These are phyloP conservation scores for Ampelocalamus luodianensis DNA, from an alignment of 176 grass and related monocot genomes.

Conservation along the genomic window DNA sequence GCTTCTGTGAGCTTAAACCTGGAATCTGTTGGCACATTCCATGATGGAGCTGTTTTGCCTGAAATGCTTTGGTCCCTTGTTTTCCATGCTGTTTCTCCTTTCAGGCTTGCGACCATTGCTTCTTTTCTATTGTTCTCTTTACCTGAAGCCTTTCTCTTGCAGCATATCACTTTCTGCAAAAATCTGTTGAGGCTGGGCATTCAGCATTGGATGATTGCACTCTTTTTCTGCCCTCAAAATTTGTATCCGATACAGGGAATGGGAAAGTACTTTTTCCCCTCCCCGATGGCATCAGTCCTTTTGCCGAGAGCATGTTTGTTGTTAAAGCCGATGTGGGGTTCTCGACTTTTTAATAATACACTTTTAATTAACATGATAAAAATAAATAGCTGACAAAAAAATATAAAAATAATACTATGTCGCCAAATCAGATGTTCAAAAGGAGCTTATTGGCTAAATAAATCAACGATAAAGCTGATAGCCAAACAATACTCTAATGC, in stretches of 20 bases:
- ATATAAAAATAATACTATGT: no score
- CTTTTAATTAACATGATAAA: no score
- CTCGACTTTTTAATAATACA: background rate
- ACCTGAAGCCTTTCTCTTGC: background rate
- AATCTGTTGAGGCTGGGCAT: constrained; percentile 22
- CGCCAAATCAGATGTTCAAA: no score
- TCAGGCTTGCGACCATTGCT: constrained; percentile 11
- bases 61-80: constrained; percentile 27
- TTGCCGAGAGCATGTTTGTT: constrained; percentile 32
- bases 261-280: constrained; percentile 41
- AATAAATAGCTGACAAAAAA: no score
- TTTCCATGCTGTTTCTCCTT: constrained; percentile 33
- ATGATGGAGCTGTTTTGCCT: constrained; percentile 43
- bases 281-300: constrained; percentile 34
- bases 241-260: constrained; percentile 16
- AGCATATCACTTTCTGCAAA: constrained; percentile 42
- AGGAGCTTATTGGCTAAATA: no score
- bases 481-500: no score
- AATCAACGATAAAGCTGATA: no score
- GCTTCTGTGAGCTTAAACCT: background rate
- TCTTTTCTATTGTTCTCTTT: background rate
- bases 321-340: constrained; percentile 36
- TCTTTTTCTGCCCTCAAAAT: background rate
- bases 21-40: constrained; percentile 22
- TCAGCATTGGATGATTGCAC: constrained; percentile 36